Base-by-base conservation (phyloP, 345 rosid genomes). In the Rhizophora apiculata region DNA sequence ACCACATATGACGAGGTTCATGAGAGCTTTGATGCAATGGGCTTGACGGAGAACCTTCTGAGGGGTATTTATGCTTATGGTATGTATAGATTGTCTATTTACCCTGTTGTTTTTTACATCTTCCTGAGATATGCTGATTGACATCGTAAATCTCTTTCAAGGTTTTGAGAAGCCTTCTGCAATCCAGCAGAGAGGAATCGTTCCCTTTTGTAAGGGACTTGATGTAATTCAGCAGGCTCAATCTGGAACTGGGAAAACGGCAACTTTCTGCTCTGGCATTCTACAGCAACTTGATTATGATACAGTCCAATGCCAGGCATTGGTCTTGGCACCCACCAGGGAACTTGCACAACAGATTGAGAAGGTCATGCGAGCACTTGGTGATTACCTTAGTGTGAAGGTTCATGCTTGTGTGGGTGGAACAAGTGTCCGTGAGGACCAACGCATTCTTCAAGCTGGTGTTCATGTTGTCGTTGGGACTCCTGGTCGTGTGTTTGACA, bases 391-490 rank as follows among this genome's bases (percentile, higher is more conserved):
- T 52, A 94, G 96, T 2, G 98, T 88, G 60, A 93, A 86, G 81
- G 98, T 88, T 62, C 98, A 93, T 60, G 97, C 98, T 6, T 93
- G 97, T 78, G 97, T 93, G 13, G 98, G 98, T 63, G 98, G 98
- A 5, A 93, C 98, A 39, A 93, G 92, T 70, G 98, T 92, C 20
- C 95, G 97, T 8, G 98, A 93, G 80, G 98, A 93, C 59, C 96
- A 93, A 46, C 92, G 94, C 9, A 87, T 93, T 57, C 96, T 93
- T 62, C 97, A 90, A 79, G 75, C 87, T 71, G 98, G 97, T 72
- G 98, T 90, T 43, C 96, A 93, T 80, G 98, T 87, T 77, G 98
- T 93, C 43, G 98, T 93, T 39, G 98, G 98, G 10, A 93, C 98
- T 39, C 98, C 98, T 31, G 96, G 96, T 26, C 98, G 98, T 83